Percentiles rank a stretch among this genome's conserved stretches.
phyloP scores from a whole-genome alignment of 495 filamentous ascomycete genomes.

The Tuber brumale region DNA sequence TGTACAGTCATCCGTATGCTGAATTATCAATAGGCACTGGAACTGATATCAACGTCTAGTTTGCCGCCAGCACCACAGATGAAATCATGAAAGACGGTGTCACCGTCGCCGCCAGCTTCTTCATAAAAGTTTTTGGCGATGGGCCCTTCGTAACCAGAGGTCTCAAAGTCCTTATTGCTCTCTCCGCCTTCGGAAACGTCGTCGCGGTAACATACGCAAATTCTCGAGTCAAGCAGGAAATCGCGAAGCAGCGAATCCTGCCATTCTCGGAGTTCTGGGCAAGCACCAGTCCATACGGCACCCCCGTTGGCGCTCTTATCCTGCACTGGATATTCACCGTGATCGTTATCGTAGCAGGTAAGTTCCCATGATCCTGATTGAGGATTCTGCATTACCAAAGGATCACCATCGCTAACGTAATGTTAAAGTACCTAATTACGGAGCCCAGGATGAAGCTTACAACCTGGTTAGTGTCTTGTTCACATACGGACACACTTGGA shows the following conservation, averaged over 20 bases:
- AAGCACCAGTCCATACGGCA: constrained; percentile 33
- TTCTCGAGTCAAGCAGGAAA: constrained; percentile 39
- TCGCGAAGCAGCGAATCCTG: constrained; percentile 38
- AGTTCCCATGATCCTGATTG: not conserved
- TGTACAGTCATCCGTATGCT: constrained; percentile 6
- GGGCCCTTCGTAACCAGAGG: constrained; percentile 21
- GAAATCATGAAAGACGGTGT: constrained; percentile 16
- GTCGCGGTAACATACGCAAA: constrained; percentile 32
- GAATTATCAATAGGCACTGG: not conserved
- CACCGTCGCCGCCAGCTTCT: constrained; percentile 31
- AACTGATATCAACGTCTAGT: constrained; percentile 7
- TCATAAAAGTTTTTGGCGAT: constrained; percentile 33
- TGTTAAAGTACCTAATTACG: constrained; percentile 24
- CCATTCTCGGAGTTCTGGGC: constrained; percentile 38
- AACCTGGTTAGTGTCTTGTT: constrained; percentile 32
- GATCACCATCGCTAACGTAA: constrained; percentile 4
- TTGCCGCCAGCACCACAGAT: constrained; percentile 17
- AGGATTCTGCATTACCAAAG: not conserved
- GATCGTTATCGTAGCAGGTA: constrained; percentile 29
- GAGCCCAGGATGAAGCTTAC: constrained; percentile 34
- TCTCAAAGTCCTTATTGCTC: constrained; percentile 34
- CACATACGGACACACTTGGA: constrained; percentile 38
- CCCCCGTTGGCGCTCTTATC: constrained; percentile 36
- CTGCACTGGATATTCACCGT: constrained; percentile 39
- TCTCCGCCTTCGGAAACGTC: constrained; percentile 38